Evolutionary conservation across 2,329 filamentous ascomycete species (phyloP).

Genomic region (Diaporthe sp.): DNA sequence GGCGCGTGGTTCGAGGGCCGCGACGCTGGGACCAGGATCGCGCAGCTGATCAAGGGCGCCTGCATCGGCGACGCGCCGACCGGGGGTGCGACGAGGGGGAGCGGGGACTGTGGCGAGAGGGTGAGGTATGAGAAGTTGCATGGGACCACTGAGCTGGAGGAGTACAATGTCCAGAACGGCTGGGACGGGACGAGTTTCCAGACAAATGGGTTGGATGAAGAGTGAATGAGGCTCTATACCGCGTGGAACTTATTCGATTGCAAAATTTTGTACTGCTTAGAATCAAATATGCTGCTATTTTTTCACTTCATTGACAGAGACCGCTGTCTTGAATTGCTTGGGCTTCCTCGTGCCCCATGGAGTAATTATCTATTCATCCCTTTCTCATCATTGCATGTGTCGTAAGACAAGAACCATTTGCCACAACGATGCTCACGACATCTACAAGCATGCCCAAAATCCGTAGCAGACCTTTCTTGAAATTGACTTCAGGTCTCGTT

Average conservation of each 20-base stretch:
- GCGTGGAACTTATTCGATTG: not conserved
- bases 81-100: not conserved
- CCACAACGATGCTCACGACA: not conserved
- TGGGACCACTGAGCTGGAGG: not conserved
- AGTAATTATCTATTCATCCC: not conserved
- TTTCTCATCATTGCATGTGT: not conserved
- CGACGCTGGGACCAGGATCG: not conserved
- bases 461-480: too few species aligned
- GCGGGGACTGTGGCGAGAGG: not conserved
- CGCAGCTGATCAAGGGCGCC: not conserved
- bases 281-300: not conserved
- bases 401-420: not conserved
- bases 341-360: not conserved
- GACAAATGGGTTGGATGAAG: not conserved
- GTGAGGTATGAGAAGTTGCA: not conserved
- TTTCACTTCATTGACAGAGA: not conserved
- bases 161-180: conserved; percentile 15
- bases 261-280: not conserved
- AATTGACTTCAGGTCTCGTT: too few species aligned
- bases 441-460: too few species aligned
- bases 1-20: conserved; percentile 20
- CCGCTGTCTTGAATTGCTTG: not conserved
- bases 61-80: conserved; percentile 14
- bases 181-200: conserved; percentile 6
- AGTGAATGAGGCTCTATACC: not conserved